phyloP scores from a whole-genome alignment of 768 basidiomycete species.

The Neoboletus brunneissimus region DNA sequence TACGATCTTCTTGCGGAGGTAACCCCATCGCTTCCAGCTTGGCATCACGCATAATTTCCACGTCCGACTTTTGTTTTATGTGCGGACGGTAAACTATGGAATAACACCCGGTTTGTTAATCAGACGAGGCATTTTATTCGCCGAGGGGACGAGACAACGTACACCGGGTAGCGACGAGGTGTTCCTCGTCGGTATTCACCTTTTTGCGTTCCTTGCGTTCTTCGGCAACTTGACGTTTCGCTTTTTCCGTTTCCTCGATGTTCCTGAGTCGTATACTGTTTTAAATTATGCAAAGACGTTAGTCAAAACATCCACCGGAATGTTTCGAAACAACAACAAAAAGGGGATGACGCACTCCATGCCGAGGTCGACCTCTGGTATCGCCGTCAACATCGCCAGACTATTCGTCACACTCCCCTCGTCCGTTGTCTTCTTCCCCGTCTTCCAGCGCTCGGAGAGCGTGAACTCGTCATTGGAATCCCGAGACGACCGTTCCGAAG shows the following conservation, averaged over 20 bases:
- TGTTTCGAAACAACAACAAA: too few species aligned
- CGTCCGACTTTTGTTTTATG: conserved; percentile 79
- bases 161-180: conserved; percentile 88
- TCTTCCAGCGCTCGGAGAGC: conserved; percentile 63
- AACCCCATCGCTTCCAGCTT: conserved; percentile 84
- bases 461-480: conserved; percentile 74
- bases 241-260: conserved; percentile 97
- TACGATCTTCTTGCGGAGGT: conserved; percentile 42
- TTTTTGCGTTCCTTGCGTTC: conserved; percentile 60
- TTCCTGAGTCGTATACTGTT: conserved; percentile 83
- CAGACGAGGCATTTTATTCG: neutral
- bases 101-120: neutral
- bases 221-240: conserved; percentile 82
- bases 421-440: conserved; percentile 56
- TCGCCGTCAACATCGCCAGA: conserved; percentile 93
- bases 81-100: conserved; percentile 79
- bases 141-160: conserved; percentile 28
- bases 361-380: conserved; percentile 96
- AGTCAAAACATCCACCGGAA: too few species aligned
- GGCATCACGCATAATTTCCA: conserved; percentile 83
- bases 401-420: conserved; percentile 94
- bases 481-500: conserved; percentile 41
- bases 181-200: conserved; percentile 65
- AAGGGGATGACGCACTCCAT: conserved; percentile 76
- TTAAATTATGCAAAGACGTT: too few species aligned